Evolutionary conservation across 148 eudicot species (phyloP), one percentile per base, ranked within the genome.

Genomic region (Cornus florida): DNA sequence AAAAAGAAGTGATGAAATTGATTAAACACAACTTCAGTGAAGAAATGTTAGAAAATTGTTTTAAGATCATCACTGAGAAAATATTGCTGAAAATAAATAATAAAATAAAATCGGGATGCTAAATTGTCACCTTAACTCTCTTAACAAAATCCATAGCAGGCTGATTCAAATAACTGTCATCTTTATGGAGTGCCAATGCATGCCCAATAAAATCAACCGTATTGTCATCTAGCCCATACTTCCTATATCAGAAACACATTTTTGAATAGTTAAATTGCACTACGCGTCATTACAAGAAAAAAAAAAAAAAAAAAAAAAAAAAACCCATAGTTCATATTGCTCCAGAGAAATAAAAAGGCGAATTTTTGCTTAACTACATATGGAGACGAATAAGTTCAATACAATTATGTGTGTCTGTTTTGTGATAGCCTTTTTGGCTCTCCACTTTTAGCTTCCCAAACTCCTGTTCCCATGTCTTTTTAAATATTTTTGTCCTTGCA

Each of bases 151-250:
- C 83, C 41, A 80, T 35, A 14, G 83, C 83, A 56, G 83, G 83
- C 69, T 80, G 70, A 7, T 80, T 70, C 69, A 80, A 70, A 46
- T 80, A 80, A 59, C 46, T 65, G 35, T 80, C 83, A 46, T 80
- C 72, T 59, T 72, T 75, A 41, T 80, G 64, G 33, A 80, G 83
- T 59, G 83, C 83, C 74, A 80, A 17, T 24, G 83, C 74, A 80
- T 80, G 83, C 68, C 83, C 83, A 62, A 80, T 80, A 48, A 75
- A 80, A 57, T 80, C 83, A 57, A 80, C 77, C 23, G 83, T 80
- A 43, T 80, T 75, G 60, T 80, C 78, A 64, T 80, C 83, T 60
- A 80, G 79, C 22, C 83, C 83, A 43, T 68, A 80, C 72, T 75
- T 75, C 70, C 77, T 80, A n/a, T 67, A 67, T 16, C 46, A 53